A percentile compares a stretch with the other conserved stretches of the same genome.
These are phyloP conservation scores for Lodderomyces elongisporus DNA, from an alignment of 1,139 yeast species.

Conservation along the genomic window DNA sequence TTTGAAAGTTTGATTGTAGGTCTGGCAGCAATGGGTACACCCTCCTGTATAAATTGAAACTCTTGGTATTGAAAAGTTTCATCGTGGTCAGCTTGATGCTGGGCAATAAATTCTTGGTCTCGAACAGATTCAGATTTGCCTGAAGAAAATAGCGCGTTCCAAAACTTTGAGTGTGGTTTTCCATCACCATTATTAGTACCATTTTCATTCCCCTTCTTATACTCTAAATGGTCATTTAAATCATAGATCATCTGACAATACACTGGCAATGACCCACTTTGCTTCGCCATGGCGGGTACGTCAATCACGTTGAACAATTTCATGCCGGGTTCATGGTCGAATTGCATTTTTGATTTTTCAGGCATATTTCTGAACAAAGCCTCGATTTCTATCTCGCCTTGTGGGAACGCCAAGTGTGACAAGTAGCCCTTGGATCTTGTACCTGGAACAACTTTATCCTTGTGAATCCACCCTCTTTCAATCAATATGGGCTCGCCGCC, in stretches of 20 bases:
- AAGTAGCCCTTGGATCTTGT: slow-evolving; percentile 46
- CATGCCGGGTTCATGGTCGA: slow-evolving; percentile 65
- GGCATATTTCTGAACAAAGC: slow-evolving; percentile 76
- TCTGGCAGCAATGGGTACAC: slow-evolving; percentile 83
- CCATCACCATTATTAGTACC: slow-evolving; percentile 9
- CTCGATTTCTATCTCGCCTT: slow-evolving; percentile 66
- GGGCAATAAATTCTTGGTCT: slow-evolving; percentile 14
- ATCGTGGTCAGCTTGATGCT: slow-evolving; percentile 18
- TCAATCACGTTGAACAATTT: slow-evolving; percentile 69
- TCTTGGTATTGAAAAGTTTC: slow-evolving; percentile 39
- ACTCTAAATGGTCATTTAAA: slow-evolving; percentile 55
- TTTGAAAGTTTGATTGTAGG: slow-evolving; percentile 80
- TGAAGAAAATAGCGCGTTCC: slow-evolving; percentile 6
- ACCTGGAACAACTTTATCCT: slow-evolving; percentile 63
- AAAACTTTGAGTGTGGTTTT: slow-evolving; percentile 11
- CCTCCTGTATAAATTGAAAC: slow-evolving; percentile 59
- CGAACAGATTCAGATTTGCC: background rate
- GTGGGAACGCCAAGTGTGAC: slow-evolving; percentile 65
- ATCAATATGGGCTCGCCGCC: slow-evolving; percentile 71
- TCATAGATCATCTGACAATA: slow-evolving; percentile 74
- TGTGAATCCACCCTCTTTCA: slow-evolving; percentile 91
- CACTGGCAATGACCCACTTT: slow-evolving; percentile 63
- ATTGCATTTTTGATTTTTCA: slow-evolving; percentile 62
- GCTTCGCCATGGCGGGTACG: slow-evolving; percentile 72
- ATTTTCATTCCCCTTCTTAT: slow-evolving; percentile 22